Conservation (phyloP, 2,329 filamentous ascomycete species). For the Clarireedia homoeocarpa region DNA sequence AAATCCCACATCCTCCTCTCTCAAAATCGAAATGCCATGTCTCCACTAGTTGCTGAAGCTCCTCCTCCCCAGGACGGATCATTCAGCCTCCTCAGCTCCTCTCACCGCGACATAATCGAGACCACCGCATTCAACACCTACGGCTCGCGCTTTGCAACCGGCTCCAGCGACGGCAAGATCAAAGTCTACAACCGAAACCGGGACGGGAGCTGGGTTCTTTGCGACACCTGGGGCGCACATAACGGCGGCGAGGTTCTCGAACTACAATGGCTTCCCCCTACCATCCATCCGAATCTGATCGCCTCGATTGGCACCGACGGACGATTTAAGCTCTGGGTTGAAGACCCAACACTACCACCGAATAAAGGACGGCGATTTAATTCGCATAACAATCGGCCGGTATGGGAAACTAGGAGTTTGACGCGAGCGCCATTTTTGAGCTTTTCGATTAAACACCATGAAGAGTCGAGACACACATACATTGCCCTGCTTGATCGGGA, state of each 20-base stretch:
- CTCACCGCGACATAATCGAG: slow-evolving; percentile 50
- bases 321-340: slow-evolving; percentile 85
- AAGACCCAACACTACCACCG: slow-evolving; percentile 73
- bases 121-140: slow-evolving; percentile 81
- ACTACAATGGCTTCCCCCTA: slow-evolving; percentile 90
- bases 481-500: slow-evolving; percentile 79
- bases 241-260: slow-evolving; percentile 84
- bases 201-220: slow-evolving; percentile 68
- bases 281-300: slow-evolving; percentile 76
- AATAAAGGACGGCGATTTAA: slow-evolving; percentile 74
- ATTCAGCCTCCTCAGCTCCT: slow-evolving; percentile 55
- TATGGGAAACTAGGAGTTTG: slow-evolving; percentile 29
- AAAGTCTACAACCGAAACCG: slow-evolving; percentile 83
- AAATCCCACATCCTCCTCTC: background rate
- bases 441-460: slow-evolving; percentile 76
- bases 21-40: slow-evolving; percentile 7
- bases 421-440: slow-evolving; percentile 52
- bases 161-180: slow-evolving; percentile 85
- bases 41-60: slow-evolving; percentile 16
- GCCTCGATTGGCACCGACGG: slow-evolving; percentile 86
- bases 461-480: slow-evolving; percentile 73
- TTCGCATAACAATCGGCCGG: slow-evolving; percentile 56
- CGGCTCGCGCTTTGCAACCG: slow-evolving; percentile 84
- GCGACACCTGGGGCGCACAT: slow-evolving; percentile 85
- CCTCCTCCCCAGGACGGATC: slow-evolving; percentile 14